Evolutionary conservation across 352 stramenopile genomes (phyloP).

Genomic region (Phytophthora sp.): DNA sequence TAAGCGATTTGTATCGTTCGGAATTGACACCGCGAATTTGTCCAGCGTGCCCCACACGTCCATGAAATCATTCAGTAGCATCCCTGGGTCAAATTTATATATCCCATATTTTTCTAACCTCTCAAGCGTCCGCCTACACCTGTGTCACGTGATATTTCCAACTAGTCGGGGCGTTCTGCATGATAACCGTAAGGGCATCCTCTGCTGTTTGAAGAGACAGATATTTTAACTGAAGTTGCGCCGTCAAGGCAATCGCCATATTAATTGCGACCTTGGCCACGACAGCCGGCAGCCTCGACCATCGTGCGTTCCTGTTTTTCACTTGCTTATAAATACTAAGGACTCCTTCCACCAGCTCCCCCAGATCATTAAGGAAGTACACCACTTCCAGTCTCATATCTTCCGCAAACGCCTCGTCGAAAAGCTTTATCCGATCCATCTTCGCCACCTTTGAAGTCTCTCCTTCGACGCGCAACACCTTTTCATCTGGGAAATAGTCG

Average conservation of each 20-base stretch:
- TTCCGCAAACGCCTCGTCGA: slow-evolving; percentile 1
- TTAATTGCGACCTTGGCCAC: not conserved
- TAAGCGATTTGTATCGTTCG: not conserved
- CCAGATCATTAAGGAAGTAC: slow-evolving; percentile 2
- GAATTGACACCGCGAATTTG: slow-evolving; percentile 1
- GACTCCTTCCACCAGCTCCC: not conserved
- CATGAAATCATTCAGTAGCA: not conserved
- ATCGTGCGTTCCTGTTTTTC: slow-evolving; percentile 1
- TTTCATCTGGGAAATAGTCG: slow-evolving; percentile 12
- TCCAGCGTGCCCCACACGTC: slow-evolving; percentile 4
- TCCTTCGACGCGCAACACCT: not conserved
- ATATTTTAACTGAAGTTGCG: not conserved
- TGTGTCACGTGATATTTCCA: not conserved
- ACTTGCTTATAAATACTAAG: not conserved
- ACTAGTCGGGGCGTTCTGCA: not conserved
- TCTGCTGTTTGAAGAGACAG: not conserved
- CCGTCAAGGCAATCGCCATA: not conserved
- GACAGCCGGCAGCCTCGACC: not conserved
- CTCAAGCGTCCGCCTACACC: not conserved
- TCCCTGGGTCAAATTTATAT: not conserved
- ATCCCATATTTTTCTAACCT: not conserved
- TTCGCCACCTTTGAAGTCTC: not conserved
- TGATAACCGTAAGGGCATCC: not conserved
- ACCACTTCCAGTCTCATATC: not conserved
- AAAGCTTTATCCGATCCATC: not conserved